Base-by-base conservation (phyloP, 495 filamentous ascomycete species). In the Saxophila tyrrhenica region DNA sequence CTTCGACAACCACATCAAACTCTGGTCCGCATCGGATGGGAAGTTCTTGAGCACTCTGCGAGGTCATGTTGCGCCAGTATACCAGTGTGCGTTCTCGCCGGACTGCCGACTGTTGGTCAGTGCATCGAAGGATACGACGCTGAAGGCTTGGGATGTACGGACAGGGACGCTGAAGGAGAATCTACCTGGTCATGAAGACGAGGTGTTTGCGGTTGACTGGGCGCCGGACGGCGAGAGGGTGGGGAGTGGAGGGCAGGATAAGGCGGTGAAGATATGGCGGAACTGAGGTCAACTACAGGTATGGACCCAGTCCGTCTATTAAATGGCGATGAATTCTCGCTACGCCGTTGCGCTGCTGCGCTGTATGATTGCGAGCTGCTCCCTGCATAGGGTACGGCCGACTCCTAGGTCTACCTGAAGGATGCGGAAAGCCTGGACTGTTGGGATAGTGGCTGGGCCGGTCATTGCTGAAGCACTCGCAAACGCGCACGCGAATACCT, bases 131-230 rank as follows among this genome's bases (percentile, higher is more conserved):
- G 94, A 99, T 63, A 94, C 87, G 7, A 99, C 94, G 0, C 68
- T 97, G 25, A 98, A 98, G 67, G 83, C 91, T 3, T 96, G 91
- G 89, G 87, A 94, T 65, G 82, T 92, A 48, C 75, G 83, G 45
- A 89, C 80, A 0, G 87, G 85, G 13, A 95, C 91, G 64, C 68
- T 97, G 51, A 77, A 79, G 55, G 83, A 77, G 62, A 89, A 99
- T 76, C 75, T 99, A 23, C 89, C 90, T 0, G 94, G 92, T 3
- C 94, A 99, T 69, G 78, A 87, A 64, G 94, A 95, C 61, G 89
- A 97, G 70, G 92, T 97, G 10, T 94, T 85, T 71, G 87, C 87
- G 0, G 84, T 95, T 17, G 89, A 94, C 66, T 95, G 89, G 89
- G 85, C 82, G 64, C 81, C 86, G 11, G 89, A 95, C 68, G 89